These are phyloP conservation scores for Simmondsia chinensis DNA, from an alignment of 148 eudicot genomes.

Conservation along the genomic window DNA sequence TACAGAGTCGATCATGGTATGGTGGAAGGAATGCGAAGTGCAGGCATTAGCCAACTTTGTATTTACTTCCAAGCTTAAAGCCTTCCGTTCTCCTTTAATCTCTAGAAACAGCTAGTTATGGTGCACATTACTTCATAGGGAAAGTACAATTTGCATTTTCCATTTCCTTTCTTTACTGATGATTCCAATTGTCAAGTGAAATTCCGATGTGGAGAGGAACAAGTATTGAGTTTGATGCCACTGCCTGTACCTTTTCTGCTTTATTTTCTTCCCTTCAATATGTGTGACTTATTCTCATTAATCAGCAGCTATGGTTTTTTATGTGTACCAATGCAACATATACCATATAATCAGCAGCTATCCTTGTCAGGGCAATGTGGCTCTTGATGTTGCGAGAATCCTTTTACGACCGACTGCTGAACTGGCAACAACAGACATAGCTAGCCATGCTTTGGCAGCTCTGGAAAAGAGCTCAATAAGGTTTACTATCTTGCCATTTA, in stretches of 20 bases:
- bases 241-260: neutral
- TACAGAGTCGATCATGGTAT: too few species aligned
- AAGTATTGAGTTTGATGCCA: neutral
- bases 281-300: neutral
- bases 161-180: neutral
- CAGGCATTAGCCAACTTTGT: too few species aligned
- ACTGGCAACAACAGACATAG: constrained; percentile 79
- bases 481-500: constrained; percentile 17
- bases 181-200: neutral
- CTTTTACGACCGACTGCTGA: constrained; percentile 61
- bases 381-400: constrained; percentile 93
- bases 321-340: too few species aligned
- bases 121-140: too few species aligned
- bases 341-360: neutral
- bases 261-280: neutral
- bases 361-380: constrained; percentile 79
- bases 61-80: too few species aligned
- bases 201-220: neutral
- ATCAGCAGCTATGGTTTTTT: neutral
- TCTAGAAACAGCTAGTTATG: neutral
- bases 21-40: too few species aligned
- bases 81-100: too few species aligned
- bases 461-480: constrained; percentile 75
- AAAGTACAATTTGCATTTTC: too few species aligned
- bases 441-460: constrained; percentile 67